Evolutionary conservation across 148 eudicot species (phyloP).

Genomic region (Camellia granthamiana): DNA sequence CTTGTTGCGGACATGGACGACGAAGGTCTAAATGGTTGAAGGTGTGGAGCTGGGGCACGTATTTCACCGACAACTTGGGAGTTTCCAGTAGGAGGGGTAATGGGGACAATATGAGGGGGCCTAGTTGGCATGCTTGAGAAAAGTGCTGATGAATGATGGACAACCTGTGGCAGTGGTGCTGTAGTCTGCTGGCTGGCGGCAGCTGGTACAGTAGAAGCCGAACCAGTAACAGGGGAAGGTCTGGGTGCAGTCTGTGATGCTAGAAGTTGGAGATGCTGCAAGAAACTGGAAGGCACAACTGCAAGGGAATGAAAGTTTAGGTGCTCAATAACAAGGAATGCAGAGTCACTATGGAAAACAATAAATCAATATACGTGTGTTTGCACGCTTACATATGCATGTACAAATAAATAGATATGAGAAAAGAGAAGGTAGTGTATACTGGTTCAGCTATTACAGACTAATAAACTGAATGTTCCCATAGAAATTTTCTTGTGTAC

Average conservation of each 20-base stretch:
- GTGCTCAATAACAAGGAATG: neutral
- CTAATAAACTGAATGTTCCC: too few relatives aligned
- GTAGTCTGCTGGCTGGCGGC: constrained; percentile 21
- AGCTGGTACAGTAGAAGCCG: constrained; percentile 24
- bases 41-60: constrained; percentile 56
- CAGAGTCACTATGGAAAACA: neutral
- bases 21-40: constrained; percentile 39
- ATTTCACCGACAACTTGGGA: constrained; percentile 28
- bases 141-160: constrained; percentile 27
- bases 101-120: constrained; percentile 35
- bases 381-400: neutral
- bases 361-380: neutral
- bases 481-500: too few relatives aligned
- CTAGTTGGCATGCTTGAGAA: constrained; percentile 26
- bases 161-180: constrained; percentile 27
- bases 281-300: constrained; percentile 40
- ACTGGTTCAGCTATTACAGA: too few relatives aligned
- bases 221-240: constrained; percentile 22
- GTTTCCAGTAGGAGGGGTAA: constrained; percentile 29
- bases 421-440: neutral
- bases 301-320: constrained; percentile 21
- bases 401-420: neutral
- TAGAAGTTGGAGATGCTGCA: constrained; percentile 31
- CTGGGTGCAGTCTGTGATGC: constrained; percentile 16
- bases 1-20: constrained; percentile 19